Evolutionary conservation across 2,329 filamentous ascomycete species (phyloP).

Genomic region (Amphichorda felina): DNA sequence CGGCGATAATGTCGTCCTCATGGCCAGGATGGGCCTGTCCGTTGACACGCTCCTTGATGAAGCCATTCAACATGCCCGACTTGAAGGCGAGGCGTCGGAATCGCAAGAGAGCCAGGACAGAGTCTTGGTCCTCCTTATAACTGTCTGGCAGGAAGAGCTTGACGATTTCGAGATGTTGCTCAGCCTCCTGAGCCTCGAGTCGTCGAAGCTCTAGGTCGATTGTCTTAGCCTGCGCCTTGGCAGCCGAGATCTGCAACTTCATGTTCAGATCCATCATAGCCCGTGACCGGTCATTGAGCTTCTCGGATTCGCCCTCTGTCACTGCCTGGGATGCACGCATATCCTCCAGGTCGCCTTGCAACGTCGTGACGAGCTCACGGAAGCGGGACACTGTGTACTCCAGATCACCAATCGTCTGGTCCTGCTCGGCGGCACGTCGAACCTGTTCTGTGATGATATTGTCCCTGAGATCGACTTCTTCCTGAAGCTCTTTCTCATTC

Average conservation of each 20-base stretch:
- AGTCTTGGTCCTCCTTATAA: constrained; percentile 70
- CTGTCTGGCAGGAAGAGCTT: constrained; percentile 80
- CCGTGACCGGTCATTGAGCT: constrained; percentile 75
- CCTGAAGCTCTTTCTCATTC: constrained; percentile 86
- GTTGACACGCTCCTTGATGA: constrained; percentile 67
- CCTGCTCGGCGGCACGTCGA: constrained; percentile 61
- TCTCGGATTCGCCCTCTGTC: constrained; percentile 84
- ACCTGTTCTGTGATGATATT: constrained; percentile 72
- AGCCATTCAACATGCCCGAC: constrained; percentile 62
- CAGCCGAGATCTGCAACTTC: constrained; percentile 80
- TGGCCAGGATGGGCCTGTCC: constrained; percentile 54
- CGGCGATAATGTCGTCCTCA: constrained; percentile 68
- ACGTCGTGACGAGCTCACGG: constrained; percentile 72
- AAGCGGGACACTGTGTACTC: constrained; percentile 85
- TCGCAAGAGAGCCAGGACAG: constrained; percentile 75
- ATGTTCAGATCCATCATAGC: constrained; percentile 96
- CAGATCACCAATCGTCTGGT: constrained; percentile 71
- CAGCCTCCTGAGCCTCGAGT: constrained; percentile 79
- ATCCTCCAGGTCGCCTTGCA: constrained; percentile 82
- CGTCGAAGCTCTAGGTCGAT: constrained; percentile 83
- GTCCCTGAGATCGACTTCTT: constrained; percentile 85
- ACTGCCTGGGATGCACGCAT: constrained; percentile 87
- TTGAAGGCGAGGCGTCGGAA: constrained; percentile 88
- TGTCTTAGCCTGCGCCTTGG: constrained; percentile 87
- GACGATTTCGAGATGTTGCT: constrained; percentile 79